Evolutionary conservation across 176 grass and related monocot genomes (phyloP).

Genomic region (Zea luxurians): DNA sequence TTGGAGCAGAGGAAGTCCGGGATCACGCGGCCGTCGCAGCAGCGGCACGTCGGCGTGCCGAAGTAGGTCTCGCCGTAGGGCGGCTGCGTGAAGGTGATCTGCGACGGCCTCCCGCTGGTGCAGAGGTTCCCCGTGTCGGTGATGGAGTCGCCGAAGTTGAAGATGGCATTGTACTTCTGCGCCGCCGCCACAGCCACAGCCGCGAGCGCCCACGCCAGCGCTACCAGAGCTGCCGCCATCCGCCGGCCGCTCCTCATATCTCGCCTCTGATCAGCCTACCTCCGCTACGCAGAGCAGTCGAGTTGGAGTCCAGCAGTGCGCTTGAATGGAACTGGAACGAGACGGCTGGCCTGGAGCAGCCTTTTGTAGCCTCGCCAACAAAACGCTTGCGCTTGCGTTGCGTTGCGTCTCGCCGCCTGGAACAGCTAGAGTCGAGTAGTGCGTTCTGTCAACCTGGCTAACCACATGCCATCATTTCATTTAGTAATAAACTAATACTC

Average conservation of each 20-base stretch:
- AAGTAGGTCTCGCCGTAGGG: slow-evolving; percentile 78
- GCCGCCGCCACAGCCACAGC: neutral
- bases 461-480: neutral
- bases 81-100: slow-evolving; percentile 65
- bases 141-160: slow-evolving; percentile 77
- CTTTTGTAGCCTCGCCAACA: slow-evolving; percentile 41
- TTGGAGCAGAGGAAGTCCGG: slow-evolving; percentile 54
- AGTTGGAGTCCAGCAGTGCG: slow-evolving; percentile 1
- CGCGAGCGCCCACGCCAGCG: slow-evolving; percentile 9
- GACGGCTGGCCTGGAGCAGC: neutral
- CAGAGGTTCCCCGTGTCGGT: slow-evolving; percentile 77
- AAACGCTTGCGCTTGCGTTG: neutral
- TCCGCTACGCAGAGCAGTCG: neutral
- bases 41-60: slow-evolving; percentile 63
- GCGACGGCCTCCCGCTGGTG: slow-evolving; percentile 46
- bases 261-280: neutral
- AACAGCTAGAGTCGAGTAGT: too few relatives aligned
- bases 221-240: neutral
- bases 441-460: neutral
- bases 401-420: slow-evolving; percentile 6
- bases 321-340: neutral
- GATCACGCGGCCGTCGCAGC: slow-evolving; percentile 61
- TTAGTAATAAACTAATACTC: too few relatives aligned
- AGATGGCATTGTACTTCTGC: slow-evolving; percentile 69
- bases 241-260: slow-evolving; percentile 10